Evolutionary conservation across 306 rosid species (phyloP).

Genomic region (Comarum palustre): DNA sequence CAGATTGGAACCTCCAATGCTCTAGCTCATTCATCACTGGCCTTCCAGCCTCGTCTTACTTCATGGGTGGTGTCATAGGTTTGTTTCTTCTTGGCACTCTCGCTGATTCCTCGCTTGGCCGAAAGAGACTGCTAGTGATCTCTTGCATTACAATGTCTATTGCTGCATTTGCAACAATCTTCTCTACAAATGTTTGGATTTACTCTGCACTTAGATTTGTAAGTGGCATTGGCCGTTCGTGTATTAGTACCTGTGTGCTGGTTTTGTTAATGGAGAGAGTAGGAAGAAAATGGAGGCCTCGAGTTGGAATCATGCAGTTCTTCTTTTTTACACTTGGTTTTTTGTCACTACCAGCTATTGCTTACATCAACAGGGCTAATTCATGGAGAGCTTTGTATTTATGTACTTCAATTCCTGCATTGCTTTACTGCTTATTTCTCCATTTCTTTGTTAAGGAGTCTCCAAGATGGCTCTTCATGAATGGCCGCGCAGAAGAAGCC

Average conservation of each 20-base stretch:
- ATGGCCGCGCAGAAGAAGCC: constrained; percentile 12
- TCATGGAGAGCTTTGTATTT: constrained; percentile 20
- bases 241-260: constrained; percentile 18
- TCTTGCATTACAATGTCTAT: constrained; percentile 16
- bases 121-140: constrained; percentile 26
- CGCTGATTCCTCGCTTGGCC: constrained; percentile 39
- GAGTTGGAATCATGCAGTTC: constrained; percentile 23
- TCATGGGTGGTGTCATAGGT: constrained; percentile 30
- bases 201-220: constrained; percentile 11
- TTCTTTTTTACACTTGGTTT: constrained; percentile 15
- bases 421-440: constrained; percentile 10
- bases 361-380: constrained; percentile 13
- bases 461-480: constrained; percentile 18
- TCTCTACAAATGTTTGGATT: constrained; percentile 15
- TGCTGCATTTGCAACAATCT: constrained; percentile 8
- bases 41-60: constrained; percentile 5
- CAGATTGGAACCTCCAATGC: constrained; percentile 42
- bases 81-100: constrained; percentile 33
- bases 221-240: constrained; percentile 12
- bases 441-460: constrained; percentile 17
- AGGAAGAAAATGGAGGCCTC: constrained; percentile 20
- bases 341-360: constrained; percentile 21
- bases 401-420: constrained; percentile 17
- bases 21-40: constrained; percentile 25
- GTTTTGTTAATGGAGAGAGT: constrained; percentile 22